Percentiles rank a stretch among this genome's conserved stretches.
phyloP scores from a whole-genome alignment of 1,284 basidiomycete genomes.

The Spongispora temasekensis region DNA sequence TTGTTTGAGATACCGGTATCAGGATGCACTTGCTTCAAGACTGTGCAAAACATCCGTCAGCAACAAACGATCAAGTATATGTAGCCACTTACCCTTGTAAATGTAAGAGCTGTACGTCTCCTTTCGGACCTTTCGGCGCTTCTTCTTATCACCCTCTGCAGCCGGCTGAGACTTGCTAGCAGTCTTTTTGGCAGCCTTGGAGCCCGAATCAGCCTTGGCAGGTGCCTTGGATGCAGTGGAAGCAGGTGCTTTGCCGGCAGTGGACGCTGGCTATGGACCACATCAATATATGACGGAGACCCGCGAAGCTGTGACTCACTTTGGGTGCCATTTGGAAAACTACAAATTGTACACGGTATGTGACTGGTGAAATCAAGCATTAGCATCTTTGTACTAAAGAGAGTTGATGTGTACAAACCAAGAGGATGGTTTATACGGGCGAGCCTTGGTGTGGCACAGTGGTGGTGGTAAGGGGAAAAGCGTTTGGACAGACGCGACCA shows the following conservation, averaged over 20 bases:
- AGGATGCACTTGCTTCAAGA: constrained; percentile 75
- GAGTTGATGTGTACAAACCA: constrained; percentile 23
- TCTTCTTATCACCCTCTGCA: constrained; percentile 80
- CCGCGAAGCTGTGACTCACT: constrained; percentile 21
- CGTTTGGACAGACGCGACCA: constrained; percentile 27
- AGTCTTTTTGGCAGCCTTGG: constrained; percentile 89
- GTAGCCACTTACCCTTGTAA: constrained; percentile 69
- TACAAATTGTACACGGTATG: constrained; percentile 38
- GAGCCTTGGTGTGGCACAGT: constrained; percentile 16
- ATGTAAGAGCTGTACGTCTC: constrained; percentile 95
- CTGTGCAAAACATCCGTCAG: constrained; percentile 26
- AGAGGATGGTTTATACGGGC: constrained; percentile 18
- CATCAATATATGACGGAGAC: constrained; percentile 21
- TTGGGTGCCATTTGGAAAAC: constrained; percentile 33
- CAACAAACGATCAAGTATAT: constrained; percentile 32
- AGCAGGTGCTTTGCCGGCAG: constrained; percentile 81
- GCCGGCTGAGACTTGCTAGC: constrained; percentile 61
- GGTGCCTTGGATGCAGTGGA: constrained; percentile 79
- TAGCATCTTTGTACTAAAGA: constrained; percentile 11
- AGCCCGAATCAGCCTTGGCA: constrained; percentile 67
- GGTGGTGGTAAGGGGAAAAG: constrained; percentile 36
- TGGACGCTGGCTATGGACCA: constrained; percentile 61
- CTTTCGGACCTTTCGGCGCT: constrained; percentile 85
- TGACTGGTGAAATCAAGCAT: constrained; percentile 21
- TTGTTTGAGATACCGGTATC: constrained; percentile 84